phyloP scores from a whole-genome alignment of 2,329 filamentous ascomycete genomes.

The Penicillium nordicum region DNA sequence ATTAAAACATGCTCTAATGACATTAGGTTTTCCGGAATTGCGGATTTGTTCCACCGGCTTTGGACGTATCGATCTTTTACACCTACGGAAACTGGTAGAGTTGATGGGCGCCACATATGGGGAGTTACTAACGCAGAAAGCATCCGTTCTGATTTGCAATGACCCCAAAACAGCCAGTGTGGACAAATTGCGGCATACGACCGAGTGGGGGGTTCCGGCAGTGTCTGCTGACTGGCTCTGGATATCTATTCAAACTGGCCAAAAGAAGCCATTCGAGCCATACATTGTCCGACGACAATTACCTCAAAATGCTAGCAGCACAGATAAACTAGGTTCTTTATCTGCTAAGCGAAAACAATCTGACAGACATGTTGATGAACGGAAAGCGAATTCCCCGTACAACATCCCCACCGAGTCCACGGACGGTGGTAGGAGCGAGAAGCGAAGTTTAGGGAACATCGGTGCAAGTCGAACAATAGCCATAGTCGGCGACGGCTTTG shows the following conservation, averaged over 20 bases:
- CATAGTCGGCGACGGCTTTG: constrained; percentile 18
- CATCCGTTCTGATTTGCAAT: constrained; percentile 75
- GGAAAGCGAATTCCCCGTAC: not conserved
- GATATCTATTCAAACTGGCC: constrained; percentile 63
- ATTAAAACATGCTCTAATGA: constrained; percentile 14
- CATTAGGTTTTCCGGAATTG: constrained; percentile 62
- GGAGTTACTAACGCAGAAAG: constrained; percentile 67
- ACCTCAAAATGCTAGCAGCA: constrained; percentile 22
- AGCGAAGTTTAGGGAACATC: not conserved
- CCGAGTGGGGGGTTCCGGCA: constrained; percentile 73
- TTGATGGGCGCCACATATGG: constrained; percentile 79
- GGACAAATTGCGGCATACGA: constrained; percentile 76
- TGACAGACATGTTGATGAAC: not conserved
- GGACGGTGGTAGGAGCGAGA: not conserved
- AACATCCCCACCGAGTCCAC: not conserved
- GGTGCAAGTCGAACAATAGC: constrained; percentile 11
- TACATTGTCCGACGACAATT: constrained; percentile 39
- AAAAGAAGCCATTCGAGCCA: constrained; percentile 48
- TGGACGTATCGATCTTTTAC: constrained; percentile 76
- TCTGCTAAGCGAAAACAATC: constrained; percentile 19
- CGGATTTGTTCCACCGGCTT: constrained; percentile 80
- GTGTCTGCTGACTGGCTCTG: constrained; percentile 81
- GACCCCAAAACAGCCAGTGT: constrained; percentile 50
- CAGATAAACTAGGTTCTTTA: constrained; percentile 18
- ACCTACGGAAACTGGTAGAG: constrained; percentile 71